phyloP scores from a whole-genome alignment of 148 eudicot species.

The Camellia granthamiana region DNA sequence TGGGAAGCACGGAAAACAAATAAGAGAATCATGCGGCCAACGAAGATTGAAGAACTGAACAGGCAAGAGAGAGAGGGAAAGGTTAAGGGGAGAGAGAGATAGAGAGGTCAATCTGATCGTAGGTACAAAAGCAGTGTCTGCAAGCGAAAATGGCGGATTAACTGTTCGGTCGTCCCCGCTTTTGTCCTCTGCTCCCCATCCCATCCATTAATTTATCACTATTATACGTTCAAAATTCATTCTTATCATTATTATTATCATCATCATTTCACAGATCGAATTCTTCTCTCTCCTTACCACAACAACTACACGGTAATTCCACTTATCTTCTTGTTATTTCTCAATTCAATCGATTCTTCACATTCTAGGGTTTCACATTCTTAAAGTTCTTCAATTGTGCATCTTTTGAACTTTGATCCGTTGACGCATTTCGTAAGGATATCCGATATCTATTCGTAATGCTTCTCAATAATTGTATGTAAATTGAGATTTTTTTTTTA shows the following conservation, averaged over 20 bases:
- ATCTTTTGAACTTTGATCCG: too few relatives aligned
- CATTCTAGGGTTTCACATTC: not conserved
- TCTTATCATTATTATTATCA: not conserved
- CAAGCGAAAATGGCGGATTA: slow-evolving; percentile 24
- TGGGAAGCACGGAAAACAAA: slow-evolving; percentile 3
- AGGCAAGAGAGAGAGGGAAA: not conserved
- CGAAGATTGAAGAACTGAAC: not conserved
- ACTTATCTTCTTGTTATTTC: not conserved
- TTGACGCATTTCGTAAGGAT: not conserved
- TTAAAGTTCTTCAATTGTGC: not conserved
- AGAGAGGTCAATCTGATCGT: not conserved
- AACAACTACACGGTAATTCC: slow-evolving; percentile 5
- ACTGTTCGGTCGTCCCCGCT: slow-evolving; percentile 7
- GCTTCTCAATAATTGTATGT: not conserved
- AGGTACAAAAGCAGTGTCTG: not conserved
- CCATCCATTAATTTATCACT: not conserved
- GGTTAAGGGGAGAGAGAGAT: not conserved
- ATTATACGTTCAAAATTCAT: not conserved
- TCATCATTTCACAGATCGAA: slow-evolving; percentile 9
- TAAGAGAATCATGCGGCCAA: not conserved
- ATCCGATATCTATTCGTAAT: not conserved
- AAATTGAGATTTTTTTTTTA: not conserved
- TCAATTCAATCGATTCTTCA: not conserved
- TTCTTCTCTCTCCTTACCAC: slow-evolving; percentile 2
- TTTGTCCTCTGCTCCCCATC: not conserved